phyloP scores from a whole-genome alignment of 805 yeast species.

The Saccharomycopsis fermentans region DNA sequence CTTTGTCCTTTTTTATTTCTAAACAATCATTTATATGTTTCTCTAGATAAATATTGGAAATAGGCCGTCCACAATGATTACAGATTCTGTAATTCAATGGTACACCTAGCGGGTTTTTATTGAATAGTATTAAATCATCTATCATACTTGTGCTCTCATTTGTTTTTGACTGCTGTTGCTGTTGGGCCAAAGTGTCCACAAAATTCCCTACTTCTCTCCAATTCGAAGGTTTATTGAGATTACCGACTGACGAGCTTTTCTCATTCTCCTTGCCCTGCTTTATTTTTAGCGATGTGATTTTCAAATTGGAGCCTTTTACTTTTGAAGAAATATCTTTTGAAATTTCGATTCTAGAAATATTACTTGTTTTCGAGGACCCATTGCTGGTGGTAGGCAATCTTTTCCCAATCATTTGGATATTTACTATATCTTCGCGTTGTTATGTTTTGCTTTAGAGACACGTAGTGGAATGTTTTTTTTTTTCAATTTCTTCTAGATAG shows the following conservation, averaged over 20 bases:
- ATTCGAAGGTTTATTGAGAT: neutral
- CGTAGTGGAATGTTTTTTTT: too few species aligned
- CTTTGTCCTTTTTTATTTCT: constrained; percentile 22
- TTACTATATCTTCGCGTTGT: neutral
- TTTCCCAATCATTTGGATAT: constrained; percentile 7
- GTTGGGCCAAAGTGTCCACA: constrained; percentile 20
- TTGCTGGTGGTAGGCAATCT: constrained; percentile 11
- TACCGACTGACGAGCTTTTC: neutral
- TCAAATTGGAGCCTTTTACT: neutral
- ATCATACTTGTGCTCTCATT: constrained; percentile 2
- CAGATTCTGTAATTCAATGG: constrained; percentile 37
- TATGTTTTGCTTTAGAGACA: neutral
- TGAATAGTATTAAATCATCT: constrained; percentile 11
- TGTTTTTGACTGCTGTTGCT: neutral
- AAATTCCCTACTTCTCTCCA: constrained; percentile 28
- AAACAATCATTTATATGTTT: constrained; percentile 33
- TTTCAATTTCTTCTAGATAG: too few species aligned
- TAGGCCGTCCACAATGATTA: constrained; percentile 37
- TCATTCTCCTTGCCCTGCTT: constrained; percentile 5
- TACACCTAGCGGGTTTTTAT: constrained; percentile 28
- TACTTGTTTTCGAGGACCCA: neutral
- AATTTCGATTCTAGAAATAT: constrained; percentile 1
- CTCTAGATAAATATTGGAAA: constrained; percentile 28
- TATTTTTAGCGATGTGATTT: constrained; percentile 7
- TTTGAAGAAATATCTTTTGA: constrained; percentile 3